Evolutionary conservation across 129 eudicot genomes (phyloP).

Genomic region (Flaveria brownii): DNA sequence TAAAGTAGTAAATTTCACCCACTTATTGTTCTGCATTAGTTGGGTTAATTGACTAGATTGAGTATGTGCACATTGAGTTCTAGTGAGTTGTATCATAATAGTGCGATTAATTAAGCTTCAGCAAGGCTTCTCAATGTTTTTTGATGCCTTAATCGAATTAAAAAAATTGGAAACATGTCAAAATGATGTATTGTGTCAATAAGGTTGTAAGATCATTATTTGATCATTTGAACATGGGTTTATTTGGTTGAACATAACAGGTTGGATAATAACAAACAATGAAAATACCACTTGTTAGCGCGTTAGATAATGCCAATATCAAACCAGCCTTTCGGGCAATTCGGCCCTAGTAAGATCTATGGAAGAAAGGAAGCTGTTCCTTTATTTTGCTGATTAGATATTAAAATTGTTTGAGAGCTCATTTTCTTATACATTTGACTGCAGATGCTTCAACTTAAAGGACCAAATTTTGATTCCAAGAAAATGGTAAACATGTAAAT

Average conservation of each 20-base stretch:
- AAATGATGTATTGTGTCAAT: not conserved
- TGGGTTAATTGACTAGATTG: no score
- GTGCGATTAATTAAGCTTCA: not conserved
- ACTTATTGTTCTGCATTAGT: not conserved
- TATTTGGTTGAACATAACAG: not conserved
- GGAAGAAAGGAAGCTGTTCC: no score
- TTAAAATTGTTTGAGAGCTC: not conserved
- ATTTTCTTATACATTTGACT: not conserved
- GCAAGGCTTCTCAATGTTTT: no score
- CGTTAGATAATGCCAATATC: no score
- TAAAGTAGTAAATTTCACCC: no score
- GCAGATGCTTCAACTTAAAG: constrained; percentile 20
- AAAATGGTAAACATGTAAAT: constrained; percentile 30
- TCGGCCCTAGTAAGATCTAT: not conserved
- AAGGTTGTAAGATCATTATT: constrained; percentile 8
- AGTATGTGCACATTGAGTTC: not conserved
- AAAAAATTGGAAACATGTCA: no score
- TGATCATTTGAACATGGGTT: not conserved
- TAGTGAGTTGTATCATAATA: not conserved
- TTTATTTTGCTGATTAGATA: not conserved
- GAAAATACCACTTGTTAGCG: no score
- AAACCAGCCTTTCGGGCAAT: not conserved
- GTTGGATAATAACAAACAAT: not conserved
- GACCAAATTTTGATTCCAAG: not conserved
- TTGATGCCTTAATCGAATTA: no score